Evolutionary conservation across 805 yeast genomes (phyloP).

Genomic region (Monosporozyma unispora): DNA sequence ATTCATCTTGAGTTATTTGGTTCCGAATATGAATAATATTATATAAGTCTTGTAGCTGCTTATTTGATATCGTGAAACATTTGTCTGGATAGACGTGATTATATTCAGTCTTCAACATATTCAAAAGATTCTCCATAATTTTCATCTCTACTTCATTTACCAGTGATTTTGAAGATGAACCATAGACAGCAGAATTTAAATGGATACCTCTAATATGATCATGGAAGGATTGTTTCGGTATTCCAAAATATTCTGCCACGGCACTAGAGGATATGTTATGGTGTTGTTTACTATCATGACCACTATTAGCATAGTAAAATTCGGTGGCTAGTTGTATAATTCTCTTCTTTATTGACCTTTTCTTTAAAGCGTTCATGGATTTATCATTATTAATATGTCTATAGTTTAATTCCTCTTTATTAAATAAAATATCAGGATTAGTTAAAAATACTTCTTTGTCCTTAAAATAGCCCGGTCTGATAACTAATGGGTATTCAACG

Average conservation of each 20-base stretch:
- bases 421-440: conserved; percentile 4
- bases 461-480: conserved; percentile 6
- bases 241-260: conserved; percentile 7
- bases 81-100: background rate
- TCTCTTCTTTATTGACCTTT: conserved; percentile 3
- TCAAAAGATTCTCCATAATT: background rate
- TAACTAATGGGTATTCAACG: background rate
- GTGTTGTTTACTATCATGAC: background rate
- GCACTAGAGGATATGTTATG: conserved; percentile 3
- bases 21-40: background rate
- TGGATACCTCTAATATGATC: conserved; percentile 10
- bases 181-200: conserved; percentile 7
- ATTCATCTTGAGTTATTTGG: background rate
- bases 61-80: conserved; percentile 5
- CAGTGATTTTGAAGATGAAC: conserved; percentile 5
- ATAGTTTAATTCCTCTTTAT: conserved; percentile 4
- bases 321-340: conserved; percentile 8
- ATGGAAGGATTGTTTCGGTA: conserved; percentile 9
- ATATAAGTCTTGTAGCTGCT: conserved; percentile 2
- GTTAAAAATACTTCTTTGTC: conserved; percentile 4
- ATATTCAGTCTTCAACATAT: background rate
- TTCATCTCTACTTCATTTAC: conserved; percentile 4
- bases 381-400: conserved; percentile 2
- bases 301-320: conserved; percentile 4
- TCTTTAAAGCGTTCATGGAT: conserved; percentile 1